Evolutionary conservation across 768 basidiomycete species (phyloP), one percentile per base, ranked within the genome.

Genomic region (Boletus edulis): DNA sequence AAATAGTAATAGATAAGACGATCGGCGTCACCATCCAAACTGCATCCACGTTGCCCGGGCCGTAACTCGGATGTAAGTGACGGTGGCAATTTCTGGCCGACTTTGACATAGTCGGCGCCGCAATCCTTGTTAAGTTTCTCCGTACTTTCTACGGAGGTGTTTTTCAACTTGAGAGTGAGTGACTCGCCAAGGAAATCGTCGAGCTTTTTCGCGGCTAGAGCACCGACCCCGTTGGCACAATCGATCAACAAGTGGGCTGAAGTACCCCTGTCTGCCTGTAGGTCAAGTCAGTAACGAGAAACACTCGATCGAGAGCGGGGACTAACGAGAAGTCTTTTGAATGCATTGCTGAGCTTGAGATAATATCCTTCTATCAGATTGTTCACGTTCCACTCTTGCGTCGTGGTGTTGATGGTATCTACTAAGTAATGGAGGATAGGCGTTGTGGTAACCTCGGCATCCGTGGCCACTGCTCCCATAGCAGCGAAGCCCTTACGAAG

Each of bases 171-270:
- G 44, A 98, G 66, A 24, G 81, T 77, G 31, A 98, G 71, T 8
- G 75, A 77, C 24, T 76, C 76, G 17, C 79, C 81, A 22, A 97
- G 80, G 50, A 82, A 78, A 51, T 80, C 72, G 5, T 76, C 66
- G 38, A 98, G 75, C 41, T 79, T 81, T 34, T 75, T 74, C 13
- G 91, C 85, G 38, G 89, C 86, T 8, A 78, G 75, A 15, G 89
- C 84, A 45, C 97, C 97, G 22, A 99, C 97, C 27, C 97, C 97
- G 68, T 99, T 98, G n/a, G 97, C 97, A 68, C 97, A 98, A 71
- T 99, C 97, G 40, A 99, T 78, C n/a, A 89, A 69, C 45, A 99
- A 66, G 37, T 85, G 82, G 15, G 80, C 70, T 12, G 80, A 49
- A 76, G 72, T 40, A 75, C 72, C 70, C 54, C 85, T 85, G 55